A percentile compares a stretch with the other conserved stretches of the same genome.
phyloP scores from a whole-genome alignment of 257 asterid genomes.

The Solanum sitiens region DNA sequence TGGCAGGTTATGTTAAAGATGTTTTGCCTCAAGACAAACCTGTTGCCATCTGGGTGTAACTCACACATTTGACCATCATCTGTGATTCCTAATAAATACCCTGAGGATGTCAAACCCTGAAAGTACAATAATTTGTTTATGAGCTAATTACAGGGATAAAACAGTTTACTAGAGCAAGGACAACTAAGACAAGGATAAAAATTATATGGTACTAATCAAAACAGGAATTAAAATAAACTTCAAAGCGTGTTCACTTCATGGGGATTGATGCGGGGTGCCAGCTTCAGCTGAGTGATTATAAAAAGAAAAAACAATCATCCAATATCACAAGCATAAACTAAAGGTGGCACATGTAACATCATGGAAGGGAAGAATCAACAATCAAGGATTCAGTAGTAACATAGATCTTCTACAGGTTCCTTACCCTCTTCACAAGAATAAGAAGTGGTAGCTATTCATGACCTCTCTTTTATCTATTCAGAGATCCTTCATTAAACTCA shows the following conservation, averaged over 20 bases:
- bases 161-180: not conserved
- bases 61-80: conserved; percentile 77
- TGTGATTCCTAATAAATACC: conserved; percentile 56
- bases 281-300: not conserved
- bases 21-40: conserved; percentile 26
- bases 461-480: not conserved
- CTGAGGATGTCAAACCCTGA: conserved; percentile 76
- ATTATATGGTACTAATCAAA: not conserved
- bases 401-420: not conserved
- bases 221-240: not conserved
- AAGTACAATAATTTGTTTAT: not conserved
- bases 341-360: not conserved
- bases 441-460: not conserved
- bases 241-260: not conserved
- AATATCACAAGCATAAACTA: not conserved
- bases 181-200: not conserved
- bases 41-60: conserved; percentile 98
- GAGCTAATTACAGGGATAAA: not conserved
- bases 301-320: not conserved
- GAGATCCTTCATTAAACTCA: not conserved
- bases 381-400: not conserved
- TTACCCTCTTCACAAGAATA: not conserved
- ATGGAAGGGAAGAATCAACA: not conserved
- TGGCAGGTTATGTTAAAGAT: not conserved
- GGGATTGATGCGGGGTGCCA: not conserved